Conservation (phyloP, 805 yeast species). For the Candida stauntonica region DNA sequence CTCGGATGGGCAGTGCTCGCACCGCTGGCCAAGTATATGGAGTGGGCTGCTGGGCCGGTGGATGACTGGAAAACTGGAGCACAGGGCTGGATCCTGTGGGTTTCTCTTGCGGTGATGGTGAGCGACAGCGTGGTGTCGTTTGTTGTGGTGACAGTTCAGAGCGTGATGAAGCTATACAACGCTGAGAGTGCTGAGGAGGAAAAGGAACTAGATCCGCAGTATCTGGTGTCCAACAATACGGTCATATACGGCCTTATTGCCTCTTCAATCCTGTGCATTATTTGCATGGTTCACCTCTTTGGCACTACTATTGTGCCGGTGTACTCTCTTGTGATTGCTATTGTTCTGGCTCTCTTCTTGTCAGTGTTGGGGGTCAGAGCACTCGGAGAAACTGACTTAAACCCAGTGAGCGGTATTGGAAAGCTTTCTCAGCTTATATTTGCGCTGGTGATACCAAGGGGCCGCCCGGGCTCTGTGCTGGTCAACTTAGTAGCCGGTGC, state of each 20-base stretch:
- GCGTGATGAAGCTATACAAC: conserved; percentile 28
- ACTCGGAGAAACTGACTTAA: conserved; percentile 92
- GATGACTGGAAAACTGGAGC: conserved; percentile 93
- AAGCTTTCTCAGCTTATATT: conserved; percentile 86
- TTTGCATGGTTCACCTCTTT: conserved; percentile 63
- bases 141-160: conserved; percentile 50
- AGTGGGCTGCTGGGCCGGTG: conserved; percentile 88
- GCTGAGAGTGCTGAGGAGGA: conserved; percentile 7
- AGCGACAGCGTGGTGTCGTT: conserved; percentile 85
- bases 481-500: conserved; percentile 94
- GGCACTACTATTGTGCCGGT: conserved; percentile 62
- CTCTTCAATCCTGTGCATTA: conserved; percentile 65
- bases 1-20: conserved; percentile 93
- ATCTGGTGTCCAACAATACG: conserved; percentile 46
- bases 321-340: conserved; percentile 63
- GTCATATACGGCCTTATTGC: conserved; percentile 57
- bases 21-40: conserved; percentile 61
- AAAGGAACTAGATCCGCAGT: conserved; percentile 32
- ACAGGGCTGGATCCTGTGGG: conserved; percentile 98
- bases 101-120: conserved; percentile 88
- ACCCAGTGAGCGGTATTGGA: conserved; percentile 96
- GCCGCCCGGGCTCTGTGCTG: conserved; percentile 75
- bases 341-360: conserved; percentile 69
- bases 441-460: conserved; percentile 71
- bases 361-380: conserved; percentile 91